Conservation (phyloP, 768 basidiomycete genomes). For the Boletus vermiculosoides region DNA sequence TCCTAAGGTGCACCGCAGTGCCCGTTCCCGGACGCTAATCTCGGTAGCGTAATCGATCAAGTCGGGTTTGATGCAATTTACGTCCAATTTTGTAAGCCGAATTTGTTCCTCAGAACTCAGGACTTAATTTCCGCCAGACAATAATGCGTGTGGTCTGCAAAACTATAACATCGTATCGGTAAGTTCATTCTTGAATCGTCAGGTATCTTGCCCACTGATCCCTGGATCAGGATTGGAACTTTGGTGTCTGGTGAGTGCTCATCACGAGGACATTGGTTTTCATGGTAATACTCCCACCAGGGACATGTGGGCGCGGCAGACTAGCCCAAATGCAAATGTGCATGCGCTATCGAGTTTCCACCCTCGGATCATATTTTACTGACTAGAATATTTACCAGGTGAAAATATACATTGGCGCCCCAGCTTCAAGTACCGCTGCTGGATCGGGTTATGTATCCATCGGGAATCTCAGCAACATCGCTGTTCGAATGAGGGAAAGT, state of each 20-base stretch:
- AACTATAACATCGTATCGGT: slow-evolving; percentile 56
- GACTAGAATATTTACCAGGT: slow-evolving; percentile 18
- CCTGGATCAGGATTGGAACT: slow-evolving; percentile 45
- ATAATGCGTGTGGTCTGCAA: slow-evolving; percentile 44
- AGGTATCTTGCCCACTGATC: background rate
- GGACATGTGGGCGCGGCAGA: slow-evolving; percentile 45
- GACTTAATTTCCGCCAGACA: slow-evolving; percentile 30
- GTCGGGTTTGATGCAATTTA: slow-evolving; percentile 72
- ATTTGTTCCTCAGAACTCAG: background rate
- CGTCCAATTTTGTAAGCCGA: slow-evolving; percentile 56
- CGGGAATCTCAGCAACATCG: slow-evolving; percentile 33
- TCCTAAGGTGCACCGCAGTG: slow-evolving; percentile 41
- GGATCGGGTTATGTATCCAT: slow-evolving; percentile 40
- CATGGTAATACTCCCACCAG: slow-evolving; percentile 27
- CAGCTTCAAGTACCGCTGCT: slow-evolving; percentile 41
- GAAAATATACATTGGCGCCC: slow-evolving; percentile 46
- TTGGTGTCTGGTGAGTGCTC: slow-evolving; percentile 31
- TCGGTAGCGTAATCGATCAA: slow-evolving; percentile 57
- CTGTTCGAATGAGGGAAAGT: slow-evolving; percentile 34
- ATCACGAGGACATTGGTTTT: background rate
- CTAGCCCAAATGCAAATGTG: slow-evolving; percentile 43
- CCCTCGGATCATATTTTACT: background rate
- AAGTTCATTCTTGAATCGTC: slow-evolving; percentile 22
- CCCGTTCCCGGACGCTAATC: slow-evolving; percentile 63
- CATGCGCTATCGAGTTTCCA: slow-evolving; percentile 1